Percentiles rank a stretch among this genome's conserved stretches.
Conservation (phyloP, 768 basidiomycete species). For the Pleurotus sapidus region DNA sequence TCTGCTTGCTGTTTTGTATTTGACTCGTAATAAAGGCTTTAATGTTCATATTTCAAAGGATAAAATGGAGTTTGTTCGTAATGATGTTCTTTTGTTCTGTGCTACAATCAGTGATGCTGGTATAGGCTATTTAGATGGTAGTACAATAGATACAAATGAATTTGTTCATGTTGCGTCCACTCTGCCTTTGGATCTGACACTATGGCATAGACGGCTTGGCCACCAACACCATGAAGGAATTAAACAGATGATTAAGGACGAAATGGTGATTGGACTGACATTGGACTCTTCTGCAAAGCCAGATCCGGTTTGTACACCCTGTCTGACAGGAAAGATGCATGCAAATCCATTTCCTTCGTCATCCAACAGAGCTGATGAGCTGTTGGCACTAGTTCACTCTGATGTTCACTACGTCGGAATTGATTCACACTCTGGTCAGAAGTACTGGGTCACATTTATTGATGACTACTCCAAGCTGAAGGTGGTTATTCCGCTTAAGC, state of each 20-base stretch:
- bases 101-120: background rate
- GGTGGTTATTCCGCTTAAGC: conserved; percentile 9
- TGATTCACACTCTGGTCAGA: background rate
- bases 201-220: conserved; percentile 27
- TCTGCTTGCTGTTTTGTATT: too few species aligned
- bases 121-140: background rate
- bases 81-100: too few species aligned
- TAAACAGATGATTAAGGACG: background rate
- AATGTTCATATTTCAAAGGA: too few species aligned
- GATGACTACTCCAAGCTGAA: too few species aligned
- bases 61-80: too few species aligned
- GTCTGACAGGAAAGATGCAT: conserved; percentile 21
- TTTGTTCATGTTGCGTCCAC: conserved; percentile 10
- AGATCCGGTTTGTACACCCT: background rate
- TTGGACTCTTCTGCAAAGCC: too few species aligned
- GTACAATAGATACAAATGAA: too few species aligned
- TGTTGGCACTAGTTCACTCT: conserved; percentile 16
- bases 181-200: conserved; percentile 16
- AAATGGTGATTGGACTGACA: too few species aligned
- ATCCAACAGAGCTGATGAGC: conserved; percentile 1
- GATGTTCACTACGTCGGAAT: conserved; percentile 11
- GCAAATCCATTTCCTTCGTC: conserved; percentile 14
- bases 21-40: too few species aligned
- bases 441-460: too few species aligned
- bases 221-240: conserved; percentile 23